Percentiles rank a stretch among this genome's conserved stretches.
These are phyloP conservation scores for Scheffersomyces lignicola DNA, from an alignment of 1,139 yeast genomes.

Conservation along the genomic window DNA sequence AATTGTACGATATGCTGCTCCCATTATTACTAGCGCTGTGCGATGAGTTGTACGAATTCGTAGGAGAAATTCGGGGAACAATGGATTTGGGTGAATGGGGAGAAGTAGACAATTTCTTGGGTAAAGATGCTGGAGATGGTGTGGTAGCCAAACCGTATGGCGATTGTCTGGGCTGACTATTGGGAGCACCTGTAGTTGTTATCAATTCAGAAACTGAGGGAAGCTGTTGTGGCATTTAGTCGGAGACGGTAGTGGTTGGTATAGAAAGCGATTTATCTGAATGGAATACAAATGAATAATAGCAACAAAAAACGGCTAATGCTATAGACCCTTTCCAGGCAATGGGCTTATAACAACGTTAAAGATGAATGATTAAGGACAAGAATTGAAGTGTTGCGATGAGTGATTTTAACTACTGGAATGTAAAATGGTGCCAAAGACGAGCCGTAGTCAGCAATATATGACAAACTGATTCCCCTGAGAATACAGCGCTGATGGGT, in stretches of 20 bases:
- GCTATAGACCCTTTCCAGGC: no score
- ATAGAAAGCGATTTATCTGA: background rate
- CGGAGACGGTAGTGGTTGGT: background rate
- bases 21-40: constrained; percentile 6
- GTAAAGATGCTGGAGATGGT: background rate
- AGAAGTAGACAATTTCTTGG: constrained; percentile 9
- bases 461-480: no score
- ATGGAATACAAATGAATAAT: background rate
- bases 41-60: background rate
- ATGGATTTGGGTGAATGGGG: constrained; percentile 9
- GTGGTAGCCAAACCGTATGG: constrained; percentile 5
- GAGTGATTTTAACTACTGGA: no score
- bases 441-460: no score
- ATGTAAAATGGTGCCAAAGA: no score
- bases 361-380: no score
- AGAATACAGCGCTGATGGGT: no score
- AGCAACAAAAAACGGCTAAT: background rate
- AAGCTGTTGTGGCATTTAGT: constrained; percentile 17
- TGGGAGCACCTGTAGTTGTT: constrained; percentile 10
- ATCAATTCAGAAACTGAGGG: constrained; percentile 39
- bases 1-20: constrained; percentile 2
- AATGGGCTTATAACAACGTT: no score
- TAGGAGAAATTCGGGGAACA: constrained; percentile 11
- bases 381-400: no score
- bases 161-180: constrained; percentile 3